phyloP scores from a whole-genome alignment of 1,284 basidiomycete genomes.

The Ganoderma meredithae region DNA sequence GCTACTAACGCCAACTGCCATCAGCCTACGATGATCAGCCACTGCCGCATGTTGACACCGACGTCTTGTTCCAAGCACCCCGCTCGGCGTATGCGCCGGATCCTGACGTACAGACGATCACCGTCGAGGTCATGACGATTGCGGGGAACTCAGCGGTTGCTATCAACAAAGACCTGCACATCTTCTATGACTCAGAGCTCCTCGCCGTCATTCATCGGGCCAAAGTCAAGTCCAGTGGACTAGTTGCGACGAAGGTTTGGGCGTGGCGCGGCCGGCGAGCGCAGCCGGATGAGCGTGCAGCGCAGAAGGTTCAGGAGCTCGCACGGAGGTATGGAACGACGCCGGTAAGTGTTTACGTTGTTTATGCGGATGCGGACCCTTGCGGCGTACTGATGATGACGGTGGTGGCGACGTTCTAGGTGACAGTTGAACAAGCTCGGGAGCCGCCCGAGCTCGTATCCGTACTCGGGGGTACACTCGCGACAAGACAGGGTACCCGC shows the following conservation, averaged over 20 bases:
- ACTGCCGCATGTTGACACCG: constrained; percentile 59
- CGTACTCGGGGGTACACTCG: constrained; percentile 69
- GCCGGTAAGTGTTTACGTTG: constrained; percentile 50
- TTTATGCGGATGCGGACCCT: background rate
- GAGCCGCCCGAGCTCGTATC: constrained; percentile 70
- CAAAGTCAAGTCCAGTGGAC: constrained; percentile 67
- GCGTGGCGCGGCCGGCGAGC: constrained; percentile 71
- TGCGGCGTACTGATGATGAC: background rate
- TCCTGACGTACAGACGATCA: constrained; percentile 61
- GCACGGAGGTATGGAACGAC: constrained; percentile 73
- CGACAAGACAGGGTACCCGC: constrained; percentile 75
- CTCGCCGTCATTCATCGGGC: constrained; percentile 71
- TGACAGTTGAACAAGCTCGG: constrained; percentile 59
- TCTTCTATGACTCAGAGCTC: constrained; percentile 78
- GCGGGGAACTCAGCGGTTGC: constrained; percentile 55
- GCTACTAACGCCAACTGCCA: constrained; percentile 2
- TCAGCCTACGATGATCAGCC: constrained; percentile 53
- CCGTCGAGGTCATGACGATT: constrained; percentile 73
- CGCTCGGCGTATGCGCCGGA: constrained; percentile 40
- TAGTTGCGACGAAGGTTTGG: constrained; percentile 76
- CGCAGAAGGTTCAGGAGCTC: constrained; percentile 71
- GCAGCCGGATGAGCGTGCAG: constrained; percentile 61
- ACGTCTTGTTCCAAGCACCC: constrained; percentile 48
- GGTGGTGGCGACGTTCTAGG: constrained; percentile 44
- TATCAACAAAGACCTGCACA: constrained; percentile 50